Conservation (phyloP, 225 moss, liverwort and hornwort genomes). For the Pseudoscleropodium purum region DNA sequence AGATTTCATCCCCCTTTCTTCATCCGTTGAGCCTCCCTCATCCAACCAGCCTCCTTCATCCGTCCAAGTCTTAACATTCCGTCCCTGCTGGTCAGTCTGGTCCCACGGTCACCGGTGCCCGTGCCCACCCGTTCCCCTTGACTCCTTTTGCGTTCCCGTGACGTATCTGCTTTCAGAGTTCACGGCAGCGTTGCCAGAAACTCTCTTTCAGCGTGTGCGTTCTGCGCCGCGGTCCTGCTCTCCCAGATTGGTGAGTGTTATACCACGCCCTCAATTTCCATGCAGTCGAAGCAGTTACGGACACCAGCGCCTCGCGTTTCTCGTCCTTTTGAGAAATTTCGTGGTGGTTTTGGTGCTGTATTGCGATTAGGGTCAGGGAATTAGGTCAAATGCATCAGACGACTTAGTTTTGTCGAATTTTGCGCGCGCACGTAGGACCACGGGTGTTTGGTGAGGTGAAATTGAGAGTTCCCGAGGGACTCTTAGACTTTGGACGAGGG, state of each 20-base stretch:
- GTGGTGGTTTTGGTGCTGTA: background rate
- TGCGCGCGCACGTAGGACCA: background rate
- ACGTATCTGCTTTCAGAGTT: background rate
- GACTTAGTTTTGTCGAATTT: background rate
- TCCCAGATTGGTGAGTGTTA: conserved; percentile 13
- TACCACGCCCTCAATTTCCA: background rate
- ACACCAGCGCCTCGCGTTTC: background rate
- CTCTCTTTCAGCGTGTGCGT: background rate
- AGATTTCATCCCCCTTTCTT: background rate
- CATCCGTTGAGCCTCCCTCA: background rate
- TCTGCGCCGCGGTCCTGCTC: conserved; percentile 16
- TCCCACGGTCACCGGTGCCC: background rate
- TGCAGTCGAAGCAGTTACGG: too few species aligned
- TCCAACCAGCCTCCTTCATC: background rate
- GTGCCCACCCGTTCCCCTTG: background rate
- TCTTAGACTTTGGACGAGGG: background rate
- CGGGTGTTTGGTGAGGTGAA: background rate
- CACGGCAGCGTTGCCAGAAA: too few species aligned
- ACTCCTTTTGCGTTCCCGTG: background rate
- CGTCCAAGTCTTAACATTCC: background rate
- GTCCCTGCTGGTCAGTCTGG: background rate
- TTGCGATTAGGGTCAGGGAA: background rate
- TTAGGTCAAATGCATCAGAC: background rate
- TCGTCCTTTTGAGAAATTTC: background rate
- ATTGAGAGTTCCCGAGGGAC: background rate